Evolutionary conservation across 2,329 filamentous ascomycete genomes (phyloP).

Genomic region (Laburnicola sp.): DNA sequence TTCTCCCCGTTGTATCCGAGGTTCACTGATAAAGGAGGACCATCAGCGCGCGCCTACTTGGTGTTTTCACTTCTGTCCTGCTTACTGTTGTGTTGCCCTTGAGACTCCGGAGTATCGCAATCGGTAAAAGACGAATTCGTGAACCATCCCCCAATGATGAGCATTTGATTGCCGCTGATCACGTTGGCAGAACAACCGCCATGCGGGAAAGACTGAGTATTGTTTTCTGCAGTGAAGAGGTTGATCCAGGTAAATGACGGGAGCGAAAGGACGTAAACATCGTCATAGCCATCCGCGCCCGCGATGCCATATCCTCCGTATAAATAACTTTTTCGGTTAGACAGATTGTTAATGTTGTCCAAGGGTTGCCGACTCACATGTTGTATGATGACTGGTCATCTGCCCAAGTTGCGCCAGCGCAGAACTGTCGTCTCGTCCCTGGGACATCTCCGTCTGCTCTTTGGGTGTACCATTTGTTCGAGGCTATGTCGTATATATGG

Average conservation of each 20-base stretch:
- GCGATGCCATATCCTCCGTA: slow-evolving; percentile 62
- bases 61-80: not conserved
- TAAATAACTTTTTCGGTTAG: slow-evolving; percentile 54
- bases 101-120: slow-evolving; percentile 59
- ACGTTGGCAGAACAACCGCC: slow-evolving; percentile 61
- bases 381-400: slow-evolving; percentile 65
- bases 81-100: slow-evolving; percentile 57
- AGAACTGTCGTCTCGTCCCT: slow-evolving; percentile 60
- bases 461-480: slow-evolving; percentile 64
- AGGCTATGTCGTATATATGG: slow-evolving; percentile 63
- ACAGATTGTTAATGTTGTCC: not conserved
- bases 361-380: slow-evolving; percentile 52
- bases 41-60: not conserved
- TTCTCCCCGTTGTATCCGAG: slow-evolving; percentile 55
- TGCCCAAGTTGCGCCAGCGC: slow-evolving; percentile 63
- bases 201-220: slow-evolving; percentile 53
- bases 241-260: slow-evolving; percentile 68
- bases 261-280: slow-evolving; percentile 64
- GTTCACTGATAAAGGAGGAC: slow-evolving; percentile 42
- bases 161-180: slow-evolving; percentile 61
- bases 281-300: slow-evolving; percentile 59
- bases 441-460: slow-evolving; percentile 59
- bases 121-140: slow-evolving; percentile 45
- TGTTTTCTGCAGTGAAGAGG: slow-evolving; percentile 52
- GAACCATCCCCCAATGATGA: slow-evolving; percentile 65